Base-by-base conservation (phyloP, 1,284 basidiomycete species). In the Malassezia vespertilionis region DNA sequence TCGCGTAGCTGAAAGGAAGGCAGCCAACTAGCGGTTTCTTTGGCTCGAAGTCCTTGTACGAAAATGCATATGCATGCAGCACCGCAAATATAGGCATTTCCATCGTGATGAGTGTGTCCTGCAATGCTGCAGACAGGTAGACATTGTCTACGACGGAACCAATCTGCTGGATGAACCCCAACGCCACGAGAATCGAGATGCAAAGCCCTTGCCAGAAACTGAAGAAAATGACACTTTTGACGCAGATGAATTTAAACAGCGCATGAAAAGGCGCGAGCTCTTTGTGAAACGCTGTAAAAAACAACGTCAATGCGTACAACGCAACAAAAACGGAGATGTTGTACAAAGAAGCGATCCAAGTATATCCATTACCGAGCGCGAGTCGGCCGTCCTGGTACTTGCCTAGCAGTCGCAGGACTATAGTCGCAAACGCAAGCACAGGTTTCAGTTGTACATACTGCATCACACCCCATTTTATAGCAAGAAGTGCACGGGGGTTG, bases 381-480 rank as follows among this genome's bases (percentile, higher is more conserved):
- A 65, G 82, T 15, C 57, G 78, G 33, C 91, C 91, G 70, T 97
- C 91, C 60, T 84, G 81, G 74, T 86, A 99, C 54, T 83, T 87
- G 5, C 84, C 85, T 1, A 78, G 75, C 0, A 82, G 80, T 71
- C 97, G 97, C 60, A 93, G 77, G 17, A 91, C 76, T 40, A 95
- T 75, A 0, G 87, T 95, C 0, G 79, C 80, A 1, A 84, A 68
- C 0, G 91, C 90, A 1, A 97, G 77, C 0, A 91, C 70, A 0
- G 91, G 91, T 66, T 97, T 97, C 51, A 97, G 77, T 72, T 96
- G 89, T 3, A 96, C 91, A 69, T 97, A 97, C 76, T 97, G 87
- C 36, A 96, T 74, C 22, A 96, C 88, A 5, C 91, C 91, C 17
- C 91, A 79, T 71, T 96, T 96, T 35, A 97, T 76, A 56, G 86